A percentile compares a stretch with the other conserved stretches of the same genome.
Evolutionary conservation across 2,329 filamentous ascomycete species (phyloP).

Genomic region (Aspergillus brasiliensis): DNA sequence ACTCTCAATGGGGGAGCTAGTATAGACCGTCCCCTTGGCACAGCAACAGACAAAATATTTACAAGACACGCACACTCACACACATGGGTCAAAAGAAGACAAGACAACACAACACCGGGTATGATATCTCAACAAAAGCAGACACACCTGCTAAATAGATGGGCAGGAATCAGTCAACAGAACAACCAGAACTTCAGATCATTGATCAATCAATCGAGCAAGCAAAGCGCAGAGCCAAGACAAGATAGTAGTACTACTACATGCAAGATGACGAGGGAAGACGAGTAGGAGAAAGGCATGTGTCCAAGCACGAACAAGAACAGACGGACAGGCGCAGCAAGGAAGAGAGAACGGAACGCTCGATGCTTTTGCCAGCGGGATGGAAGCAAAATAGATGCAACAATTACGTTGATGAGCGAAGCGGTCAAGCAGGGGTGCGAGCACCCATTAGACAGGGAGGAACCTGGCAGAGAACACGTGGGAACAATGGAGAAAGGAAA

Average conservation of each 20-base stretch:
- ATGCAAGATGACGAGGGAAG: background rate
- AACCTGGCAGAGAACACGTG: background rate
- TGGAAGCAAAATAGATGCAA: conserved; percentile 1
- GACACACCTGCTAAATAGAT: background rate
- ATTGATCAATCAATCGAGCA: background rate
- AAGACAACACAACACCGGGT: conserved; percentile 1
- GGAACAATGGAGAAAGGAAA: background rate
- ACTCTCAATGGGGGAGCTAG: background rate
- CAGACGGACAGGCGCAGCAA: background rate
- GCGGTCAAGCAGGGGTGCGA: background rate
- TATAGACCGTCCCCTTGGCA: background rate
- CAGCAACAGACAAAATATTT: background rate
- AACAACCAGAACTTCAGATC: background rate
- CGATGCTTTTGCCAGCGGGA: conserved; percentile 1
- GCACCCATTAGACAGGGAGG: background rate
- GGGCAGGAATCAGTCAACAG: background rate
- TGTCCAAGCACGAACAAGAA: background rate
- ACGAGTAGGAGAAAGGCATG: background rate
- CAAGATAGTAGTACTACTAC: background rate
- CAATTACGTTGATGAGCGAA: background rate
- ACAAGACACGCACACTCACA: background rate
- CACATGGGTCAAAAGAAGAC: background rate
- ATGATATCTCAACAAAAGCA: conserved; percentile 2
- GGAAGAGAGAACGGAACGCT: background rate
- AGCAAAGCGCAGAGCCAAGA: background rate